Evolutionary conservation across 169 alveolate species (phyloP).

Genomic region (Toxoplasma gondii): DNA sequence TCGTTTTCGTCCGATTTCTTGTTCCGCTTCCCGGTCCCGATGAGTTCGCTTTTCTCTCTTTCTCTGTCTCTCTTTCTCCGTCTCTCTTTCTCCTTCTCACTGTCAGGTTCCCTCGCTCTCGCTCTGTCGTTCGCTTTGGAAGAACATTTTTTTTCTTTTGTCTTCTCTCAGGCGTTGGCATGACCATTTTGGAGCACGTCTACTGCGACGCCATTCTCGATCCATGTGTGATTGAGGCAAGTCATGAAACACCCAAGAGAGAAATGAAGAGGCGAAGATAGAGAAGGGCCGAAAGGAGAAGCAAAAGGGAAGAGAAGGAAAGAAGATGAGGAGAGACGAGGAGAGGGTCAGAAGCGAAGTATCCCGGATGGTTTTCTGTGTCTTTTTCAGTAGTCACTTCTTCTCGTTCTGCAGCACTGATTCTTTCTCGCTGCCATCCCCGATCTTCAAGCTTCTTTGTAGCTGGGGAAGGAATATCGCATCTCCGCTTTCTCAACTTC

Average conservation of each 20-base stretch:
- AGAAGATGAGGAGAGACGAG: not conserved
- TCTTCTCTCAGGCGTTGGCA: slow-evolving; percentile 41
- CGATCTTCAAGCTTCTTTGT: too few species aligned
- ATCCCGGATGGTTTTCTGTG: not conserved
- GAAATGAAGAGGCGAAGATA: not conserved
- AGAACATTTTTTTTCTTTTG: not conserved
- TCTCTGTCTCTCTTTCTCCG: not conserved
- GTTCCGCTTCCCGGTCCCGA: too few species aligned
- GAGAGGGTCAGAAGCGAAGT: not conserved
- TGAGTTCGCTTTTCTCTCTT: not conserved
- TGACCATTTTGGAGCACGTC: slow-evolving; percentile 34
- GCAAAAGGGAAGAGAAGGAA: not conserved
- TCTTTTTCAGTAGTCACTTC: not conserved
- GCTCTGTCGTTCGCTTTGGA: not conserved
- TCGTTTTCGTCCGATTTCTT: too few species aligned
- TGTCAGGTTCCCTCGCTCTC: too few species aligned
- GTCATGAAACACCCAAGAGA: not conserved
- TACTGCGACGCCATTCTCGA: slow-evolving; percentile 39
- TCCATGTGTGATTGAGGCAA: slow-evolving; percentile 49
- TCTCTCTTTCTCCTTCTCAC: not conserved
- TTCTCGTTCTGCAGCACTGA: not conserved
- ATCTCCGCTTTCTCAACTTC: too few species aligned
- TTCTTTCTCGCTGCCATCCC: slow-evolving; percentile 8
- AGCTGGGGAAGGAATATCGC: too few species aligned
- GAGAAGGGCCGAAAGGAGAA: not conserved